phyloP scores from a whole-genome alignment of 2,329 filamentous ascomycete species.

The Gnomoniopsis sp. region DNA sequence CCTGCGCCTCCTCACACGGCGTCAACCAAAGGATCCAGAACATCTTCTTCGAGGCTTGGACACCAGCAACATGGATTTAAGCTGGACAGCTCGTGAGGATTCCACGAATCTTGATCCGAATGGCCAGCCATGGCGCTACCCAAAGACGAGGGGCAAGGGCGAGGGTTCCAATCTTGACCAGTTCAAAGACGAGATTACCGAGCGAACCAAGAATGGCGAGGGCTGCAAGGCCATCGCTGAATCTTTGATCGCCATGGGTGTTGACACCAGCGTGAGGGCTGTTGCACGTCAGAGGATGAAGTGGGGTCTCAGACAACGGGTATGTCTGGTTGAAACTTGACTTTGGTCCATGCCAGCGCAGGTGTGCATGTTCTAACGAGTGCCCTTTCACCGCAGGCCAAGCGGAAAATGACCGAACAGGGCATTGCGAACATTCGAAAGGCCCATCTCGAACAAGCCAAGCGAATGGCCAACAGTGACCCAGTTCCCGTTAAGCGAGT shows the following conservation, averaged over 20 bases:
- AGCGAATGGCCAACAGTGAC: conserved; percentile 5
- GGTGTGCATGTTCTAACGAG: background rate
- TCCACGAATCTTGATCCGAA: conserved; percentile 1
- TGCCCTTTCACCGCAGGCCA: background rate
- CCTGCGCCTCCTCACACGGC: conserved; percentile 2
- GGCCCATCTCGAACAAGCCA: conserved; percentile 7
- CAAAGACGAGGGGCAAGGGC: conserved; percentile 4
- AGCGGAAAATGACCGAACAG: conserved; percentile 8
- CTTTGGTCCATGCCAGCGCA: too few relatives aligned
- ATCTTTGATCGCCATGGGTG: conserved; percentile 4
- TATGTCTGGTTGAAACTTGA: background rate
- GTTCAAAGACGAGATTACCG: conserved; percentile 9
- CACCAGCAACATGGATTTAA: conserved; percentile 7
- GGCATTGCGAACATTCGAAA: conserved; percentile 15
- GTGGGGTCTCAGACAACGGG: conserved; percentile 11
- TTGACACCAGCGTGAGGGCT: conserved; percentile 11
- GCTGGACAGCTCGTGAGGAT: background rate
- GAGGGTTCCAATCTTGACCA: conserved; percentile 9
- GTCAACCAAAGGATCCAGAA: background rate
- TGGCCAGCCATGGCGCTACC: conserved; percentile 9
- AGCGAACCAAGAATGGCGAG: conserved; percentile 9
- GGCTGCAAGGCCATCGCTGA: conserved; percentile 12
- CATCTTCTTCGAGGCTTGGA: conserved; percentile 4
- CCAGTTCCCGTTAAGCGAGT: conserved; percentile 2
- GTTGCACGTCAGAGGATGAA: conserved; percentile 11